phyloP scores from a whole-genome alignment of 768 basidiomycete species.

The Neoboletus subvelutipes region DNA sequence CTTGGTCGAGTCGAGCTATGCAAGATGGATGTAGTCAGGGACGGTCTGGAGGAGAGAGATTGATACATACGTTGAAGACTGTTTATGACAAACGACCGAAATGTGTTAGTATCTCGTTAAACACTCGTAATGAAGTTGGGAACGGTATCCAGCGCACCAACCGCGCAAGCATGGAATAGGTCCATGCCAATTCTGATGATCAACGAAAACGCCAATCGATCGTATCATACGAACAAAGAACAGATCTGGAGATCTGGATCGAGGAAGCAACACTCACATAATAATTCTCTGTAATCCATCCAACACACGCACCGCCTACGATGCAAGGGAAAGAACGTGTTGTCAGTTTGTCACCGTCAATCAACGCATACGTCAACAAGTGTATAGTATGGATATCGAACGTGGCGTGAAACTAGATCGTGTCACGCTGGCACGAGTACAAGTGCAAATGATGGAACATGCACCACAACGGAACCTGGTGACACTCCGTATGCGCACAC shows the following conservation, averaged over 20 bases:
- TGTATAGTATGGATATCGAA: background rate
- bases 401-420: background rate
- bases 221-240: background rate
- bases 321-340: background rate
- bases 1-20: constrained; percentile 26
- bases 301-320: constrained; percentile 55
- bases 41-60: background rate
- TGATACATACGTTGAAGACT: constrained; percentile 27
- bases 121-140: background rate
- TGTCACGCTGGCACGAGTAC: too few relatives aligned
- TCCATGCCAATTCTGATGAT: background rate
- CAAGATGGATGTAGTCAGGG: background rate
- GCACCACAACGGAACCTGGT: background rate
- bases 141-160: background rate
- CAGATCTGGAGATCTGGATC: background rate
- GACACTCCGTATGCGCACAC: background rate
- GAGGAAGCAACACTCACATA: constrained; percentile 39
- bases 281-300: constrained; percentile 56
- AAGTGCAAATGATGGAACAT: background rate
- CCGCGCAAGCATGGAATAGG: background rate
- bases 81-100: background rate
- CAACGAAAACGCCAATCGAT: background rate
- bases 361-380: background rate
- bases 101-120: background rate
- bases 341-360: constrained; percentile 3